Evolutionary conservation across 495 filamentous ascomycete species (phyloP).

Genomic region (Xylaria flabelliformis): DNA sequence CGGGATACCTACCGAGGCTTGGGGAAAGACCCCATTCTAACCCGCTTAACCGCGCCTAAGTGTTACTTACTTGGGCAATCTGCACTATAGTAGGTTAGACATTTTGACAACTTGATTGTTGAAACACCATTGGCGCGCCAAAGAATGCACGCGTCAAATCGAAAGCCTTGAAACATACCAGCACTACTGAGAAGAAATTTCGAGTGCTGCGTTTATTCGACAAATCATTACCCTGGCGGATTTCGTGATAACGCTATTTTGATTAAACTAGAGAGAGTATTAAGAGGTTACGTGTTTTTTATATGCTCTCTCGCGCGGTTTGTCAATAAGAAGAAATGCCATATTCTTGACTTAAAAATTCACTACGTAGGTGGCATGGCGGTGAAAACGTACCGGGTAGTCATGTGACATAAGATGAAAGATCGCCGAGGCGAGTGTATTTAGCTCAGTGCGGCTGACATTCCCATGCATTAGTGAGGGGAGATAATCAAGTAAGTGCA

Average conservation of each 20-base stretch:
- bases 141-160: neutral
- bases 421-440: neutral
- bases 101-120: neutral
- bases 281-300: neutral
- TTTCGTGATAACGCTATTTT: neutral
- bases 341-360: neutral
- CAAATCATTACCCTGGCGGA: neutral
- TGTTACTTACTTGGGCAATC: neutral
- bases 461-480: conserved; percentile 6
- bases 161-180: neutral
- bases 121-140: neutral
- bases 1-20: conserved; percentile 6
- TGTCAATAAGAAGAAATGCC: neutral
- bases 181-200: neutral
- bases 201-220: neutral
- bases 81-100: neutral
- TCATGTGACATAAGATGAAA: neutral
- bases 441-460: conserved; percentile 15
- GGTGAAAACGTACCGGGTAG: conserved; percentile 1
- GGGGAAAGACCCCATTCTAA: neutral
- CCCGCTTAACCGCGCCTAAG: neutral
- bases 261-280: neutral
- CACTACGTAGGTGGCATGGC: neutral
- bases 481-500: neutral
- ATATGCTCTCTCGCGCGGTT: neutral